These are phyloP conservation scores for Chlamydomonas urium DNA, from an alignment of 139 green algal genomes.

Conservation along the genomic window DNA sequence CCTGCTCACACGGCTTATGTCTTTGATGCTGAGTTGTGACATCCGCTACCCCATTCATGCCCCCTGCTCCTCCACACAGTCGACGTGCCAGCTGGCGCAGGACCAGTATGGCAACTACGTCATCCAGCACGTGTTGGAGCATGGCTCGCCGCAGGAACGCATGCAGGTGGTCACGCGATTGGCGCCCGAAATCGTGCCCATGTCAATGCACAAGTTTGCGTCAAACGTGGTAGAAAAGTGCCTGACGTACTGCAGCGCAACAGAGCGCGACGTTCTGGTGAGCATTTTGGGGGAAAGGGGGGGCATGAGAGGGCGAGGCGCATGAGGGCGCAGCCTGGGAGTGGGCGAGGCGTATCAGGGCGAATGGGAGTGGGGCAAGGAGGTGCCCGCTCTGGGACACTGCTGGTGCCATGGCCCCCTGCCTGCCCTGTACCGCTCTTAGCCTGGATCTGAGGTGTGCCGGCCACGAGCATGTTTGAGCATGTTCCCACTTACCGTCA, in stretches of 20 bases:
- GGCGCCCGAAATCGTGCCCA: conserved; percentile 55
- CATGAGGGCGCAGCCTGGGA: too few species aligned
- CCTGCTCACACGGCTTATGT: too few species aligned
- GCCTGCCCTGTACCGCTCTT: too few species aligned
- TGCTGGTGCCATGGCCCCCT: too few species aligned
- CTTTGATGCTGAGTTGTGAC: too few species aligned
- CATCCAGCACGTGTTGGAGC: conserved; percentile 70
- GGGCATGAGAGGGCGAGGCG: conserved; percentile 15
- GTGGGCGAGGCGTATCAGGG: too few species aligned
- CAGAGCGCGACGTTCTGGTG: conserved; percentile 63
- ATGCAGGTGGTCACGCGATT: conserved; percentile 52
- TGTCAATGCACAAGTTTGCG: conserved; percentile 84
- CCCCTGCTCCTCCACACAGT: conserved; percentile 14
- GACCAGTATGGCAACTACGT: conserved; percentile 94
- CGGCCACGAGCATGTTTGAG: too few species aligned
- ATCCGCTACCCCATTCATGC: too few species aligned
- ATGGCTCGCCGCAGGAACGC: conserved; percentile 4
- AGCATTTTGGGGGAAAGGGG: conserved; percentile 60
- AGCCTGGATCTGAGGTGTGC: too few species aligned
- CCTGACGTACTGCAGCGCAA: conserved; percentile 54
- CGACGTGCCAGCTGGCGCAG: conserved; percentile 51
- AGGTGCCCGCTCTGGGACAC: too few species aligned
- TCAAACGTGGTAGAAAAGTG: conserved; percentile 89
- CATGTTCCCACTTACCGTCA: too few species aligned
- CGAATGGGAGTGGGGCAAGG: too few species aligned